These are phyloP conservation scores for Tympanopsis confertula DNA, from an alignment of 2,329 filamentous ascomycete genomes.

Conservation along the genomic window DNA sequence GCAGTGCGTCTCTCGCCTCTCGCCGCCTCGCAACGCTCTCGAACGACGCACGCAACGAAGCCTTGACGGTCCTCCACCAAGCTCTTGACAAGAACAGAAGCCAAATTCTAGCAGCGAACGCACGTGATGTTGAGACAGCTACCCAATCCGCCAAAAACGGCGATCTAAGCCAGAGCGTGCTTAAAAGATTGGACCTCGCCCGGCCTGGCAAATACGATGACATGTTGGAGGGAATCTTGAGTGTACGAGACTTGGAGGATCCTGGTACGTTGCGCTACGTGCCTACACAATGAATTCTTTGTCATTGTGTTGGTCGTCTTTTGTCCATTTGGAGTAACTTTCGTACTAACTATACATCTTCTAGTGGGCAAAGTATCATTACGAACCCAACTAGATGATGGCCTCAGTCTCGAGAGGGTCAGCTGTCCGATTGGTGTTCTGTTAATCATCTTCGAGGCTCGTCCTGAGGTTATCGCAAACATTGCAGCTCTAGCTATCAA, in stretches of 20 bases:
- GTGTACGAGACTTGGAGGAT: constrained; percentile 74
- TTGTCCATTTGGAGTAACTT: constrained; percentile 1
- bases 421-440: constrained; percentile 95
- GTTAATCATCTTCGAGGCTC: constrained; percentile 94
- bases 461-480: constrained; percentile 95
- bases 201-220: constrained; percentile 90
- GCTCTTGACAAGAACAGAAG: constrained; percentile 61
- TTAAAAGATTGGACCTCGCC: constrained; percentile 77
- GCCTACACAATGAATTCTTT: constrained; percentile 1
- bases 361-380: constrained; percentile 74
- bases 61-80: constrained; percentile 70
- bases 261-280: constrained; percentile 48
- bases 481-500: constrained; percentile 93
- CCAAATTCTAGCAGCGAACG: constrained; percentile 77
- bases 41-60: constrained; percentile 66
- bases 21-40: constrained; percentile 73
- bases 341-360: constrained; percentile 2
- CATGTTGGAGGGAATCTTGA: constrained; percentile 88
- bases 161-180: constrained; percentile 66
- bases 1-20: constrained; percentile 71
- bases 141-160: constrained; percentile 64
- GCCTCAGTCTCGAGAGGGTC: constrained; percentile 72
- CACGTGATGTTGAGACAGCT: constrained; percentile 66
- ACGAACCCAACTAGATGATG: constrained; percentile 76
- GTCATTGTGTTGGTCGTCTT: constrained; percentile 1